Percentiles rank a stretch among this genome's conserved stretches.
phyloP scores from a whole-genome alignment of 2,329 filamentous ascomycete genomes.

The Pyrenophora tritici-repentis region DNA sequence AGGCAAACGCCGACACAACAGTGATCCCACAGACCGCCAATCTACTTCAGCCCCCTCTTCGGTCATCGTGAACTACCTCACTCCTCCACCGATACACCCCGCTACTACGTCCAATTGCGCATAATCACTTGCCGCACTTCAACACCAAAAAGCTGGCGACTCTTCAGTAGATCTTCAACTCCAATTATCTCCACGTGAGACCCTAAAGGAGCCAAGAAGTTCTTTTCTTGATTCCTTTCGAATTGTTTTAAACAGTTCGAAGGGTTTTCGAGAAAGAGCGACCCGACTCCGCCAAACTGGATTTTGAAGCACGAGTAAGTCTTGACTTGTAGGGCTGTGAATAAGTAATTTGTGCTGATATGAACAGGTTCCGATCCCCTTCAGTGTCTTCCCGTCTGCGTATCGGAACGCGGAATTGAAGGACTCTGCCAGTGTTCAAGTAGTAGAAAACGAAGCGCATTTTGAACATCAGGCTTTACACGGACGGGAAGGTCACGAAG shows the following conservation, averaged over 20 bases:
- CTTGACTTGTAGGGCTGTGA: not conserved
- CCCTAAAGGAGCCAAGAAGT: conserved; percentile 52
- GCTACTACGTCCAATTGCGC: conserved; percentile 48
- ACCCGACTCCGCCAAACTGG: conserved; percentile 90
- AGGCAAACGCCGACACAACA: conserved; percentile 36
- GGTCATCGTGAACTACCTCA: conserved; percentile 37
- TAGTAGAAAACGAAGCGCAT: conserved; percentile 89
- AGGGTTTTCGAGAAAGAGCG: conserved; percentile 74
- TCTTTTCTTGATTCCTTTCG: conserved; percentile 71
- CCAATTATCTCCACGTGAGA: conserved; percentile 34
- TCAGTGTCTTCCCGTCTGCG: conserved; percentile 99
- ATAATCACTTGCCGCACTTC: conserved; percentile 34
- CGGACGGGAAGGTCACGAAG: conserved; percentile 97
- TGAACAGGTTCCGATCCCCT: conserved; percentile 73
- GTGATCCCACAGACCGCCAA: conserved; percentile 35
- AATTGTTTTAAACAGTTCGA: conserved; percentile 57
- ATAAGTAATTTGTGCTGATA: conserved; percentile 20
- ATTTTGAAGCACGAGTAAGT: conserved; percentile 97
- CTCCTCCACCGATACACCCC: conserved; percentile 43
- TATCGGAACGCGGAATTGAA: conserved; percentile 69
- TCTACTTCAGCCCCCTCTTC: conserved; percentile 44
- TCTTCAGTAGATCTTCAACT: conserved; percentile 23
- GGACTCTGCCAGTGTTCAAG: conserved; percentile 72
- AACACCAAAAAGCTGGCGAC: conserved; percentile 42
- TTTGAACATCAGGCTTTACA: conserved; percentile 72